Conservation (phyloP, 345 rosid species). For the Garcia nutans region DNA sequence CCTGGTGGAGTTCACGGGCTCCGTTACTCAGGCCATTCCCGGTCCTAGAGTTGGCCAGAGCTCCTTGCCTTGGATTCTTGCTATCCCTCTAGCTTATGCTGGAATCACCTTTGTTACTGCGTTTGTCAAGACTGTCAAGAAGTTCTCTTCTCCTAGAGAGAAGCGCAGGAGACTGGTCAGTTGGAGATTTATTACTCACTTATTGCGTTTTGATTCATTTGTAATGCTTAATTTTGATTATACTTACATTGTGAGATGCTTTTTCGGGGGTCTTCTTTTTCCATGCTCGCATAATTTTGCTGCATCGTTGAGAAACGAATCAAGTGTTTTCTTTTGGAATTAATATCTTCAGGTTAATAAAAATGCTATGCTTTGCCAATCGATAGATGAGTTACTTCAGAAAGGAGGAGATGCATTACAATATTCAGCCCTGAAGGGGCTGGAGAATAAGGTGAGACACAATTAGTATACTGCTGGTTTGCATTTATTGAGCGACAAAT, state of each 20-base stretch:
- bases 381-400: slow-evolving; percentile 67
- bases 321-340: neutral
- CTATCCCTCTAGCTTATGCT: slow-evolving; percentile 75
- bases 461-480: no score
- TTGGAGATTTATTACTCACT: neutral
- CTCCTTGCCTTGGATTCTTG: slow-evolving; percentile 92
- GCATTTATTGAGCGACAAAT: no score
- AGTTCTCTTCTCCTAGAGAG: slow-evolving; percentile 67
- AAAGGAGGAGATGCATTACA: slow-evolving; percentile 51
- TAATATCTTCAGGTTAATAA: slow-evolving; percentile 59
- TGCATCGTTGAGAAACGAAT: neutral
- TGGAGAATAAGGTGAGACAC: slow-evolving; percentile 59
- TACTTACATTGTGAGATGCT: neutral
- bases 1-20: slow-evolving; percentile 87
- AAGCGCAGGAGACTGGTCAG: slow-evolving; percentile 69
- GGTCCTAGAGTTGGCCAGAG: slow-evolving; percentile 92
- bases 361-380: slow-evolving; percentile 73
- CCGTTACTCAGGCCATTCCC: slow-evolving; percentile 87
- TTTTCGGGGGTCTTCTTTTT: neutral
- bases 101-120: slow-evolving; percentile 74
- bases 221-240: neutral
- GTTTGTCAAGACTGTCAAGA: slow-evolving; percentile 70
- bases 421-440: slow-evolving; percentile 49
- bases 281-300: neutral
- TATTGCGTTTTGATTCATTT: neutral